Evolutionary conservation across 495 filamentous ascomycete genomes (phyloP).

Genomic region (Parachaetomium inaequale): DNA sequence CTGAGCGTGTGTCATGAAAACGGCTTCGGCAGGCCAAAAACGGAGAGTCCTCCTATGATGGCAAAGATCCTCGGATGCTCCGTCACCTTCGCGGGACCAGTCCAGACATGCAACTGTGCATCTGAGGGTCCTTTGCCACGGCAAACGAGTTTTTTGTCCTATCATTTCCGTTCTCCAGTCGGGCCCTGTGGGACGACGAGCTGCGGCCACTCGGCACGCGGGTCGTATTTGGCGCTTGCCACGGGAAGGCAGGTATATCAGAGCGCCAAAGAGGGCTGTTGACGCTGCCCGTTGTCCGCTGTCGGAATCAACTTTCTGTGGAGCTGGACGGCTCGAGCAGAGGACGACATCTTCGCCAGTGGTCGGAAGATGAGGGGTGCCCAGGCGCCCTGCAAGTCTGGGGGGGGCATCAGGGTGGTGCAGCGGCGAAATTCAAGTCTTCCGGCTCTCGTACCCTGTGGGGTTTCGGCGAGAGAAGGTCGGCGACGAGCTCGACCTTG

Average conservation of each 20-base stretch:
- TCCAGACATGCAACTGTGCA: neutral
- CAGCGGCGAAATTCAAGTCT: neutral
- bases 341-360: neutral
- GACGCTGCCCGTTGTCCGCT: neutral
- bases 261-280: neutral
- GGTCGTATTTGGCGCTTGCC: neutral
- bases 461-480: neutral
- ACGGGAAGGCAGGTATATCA: neutral
- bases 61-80: neutral
- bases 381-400: neutral
- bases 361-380: neutral
- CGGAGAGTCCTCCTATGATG: neutral
- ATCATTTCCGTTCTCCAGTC: neutral
- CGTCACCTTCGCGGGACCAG: neutral
- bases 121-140: neutral
- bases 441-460: neutral
- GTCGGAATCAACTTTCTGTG: neutral
- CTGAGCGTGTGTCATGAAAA: neutral
- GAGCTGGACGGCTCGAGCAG: neutral
- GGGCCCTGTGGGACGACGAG: neutral
- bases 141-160: neutral
- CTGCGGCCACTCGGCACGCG: neutral
- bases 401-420: neutral
- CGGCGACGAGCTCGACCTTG: neutral
- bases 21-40: neutral